Evolutionary conservation across 75 land plant genomes (phyloP).

Genomic region (Pinus taeda): DNA sequence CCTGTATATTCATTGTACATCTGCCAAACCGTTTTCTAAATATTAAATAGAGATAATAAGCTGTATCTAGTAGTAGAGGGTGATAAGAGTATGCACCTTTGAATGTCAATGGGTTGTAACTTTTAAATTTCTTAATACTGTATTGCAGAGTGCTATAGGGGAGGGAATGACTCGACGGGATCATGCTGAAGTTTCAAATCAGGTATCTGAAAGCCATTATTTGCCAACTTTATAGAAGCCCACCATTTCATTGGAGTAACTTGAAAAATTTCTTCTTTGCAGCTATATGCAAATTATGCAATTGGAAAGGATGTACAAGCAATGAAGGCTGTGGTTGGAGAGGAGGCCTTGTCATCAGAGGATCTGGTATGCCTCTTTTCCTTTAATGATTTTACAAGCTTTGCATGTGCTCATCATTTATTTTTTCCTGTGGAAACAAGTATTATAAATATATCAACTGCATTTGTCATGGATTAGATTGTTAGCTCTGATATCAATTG

Average conservation of each 20-base stretch:
- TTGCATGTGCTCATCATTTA: too few relatives aligned
- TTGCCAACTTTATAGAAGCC: not conserved
- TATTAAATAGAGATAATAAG: not conserved
- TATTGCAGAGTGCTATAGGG: conserved; percentile 96
- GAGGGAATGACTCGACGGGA: conserved; percentile 99
- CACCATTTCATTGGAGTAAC: not conserved
- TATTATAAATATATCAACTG: not conserved
- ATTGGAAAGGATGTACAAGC: conserved; percentile 99
- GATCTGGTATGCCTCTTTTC: conserved; percentile 57
- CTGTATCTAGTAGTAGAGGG: not conserved
- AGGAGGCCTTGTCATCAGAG: conserved; percentile 97
- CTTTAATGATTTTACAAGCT: too few relatives aligned
- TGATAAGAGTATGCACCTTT: not conserved
- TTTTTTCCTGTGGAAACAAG: not conserved
- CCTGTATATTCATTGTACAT: not conserved
- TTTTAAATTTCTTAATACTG: not conserved
- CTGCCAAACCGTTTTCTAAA: not conserved
- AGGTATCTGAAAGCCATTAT: conserved; percentile 36
- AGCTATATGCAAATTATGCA: conserved; percentile 99
- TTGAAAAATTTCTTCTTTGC: conserved; percentile 8
- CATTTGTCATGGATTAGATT: not conserved
- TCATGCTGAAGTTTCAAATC: conserved; percentile 97
- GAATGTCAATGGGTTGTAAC: not conserved
- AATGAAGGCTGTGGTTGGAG: conserved; percentile 99
- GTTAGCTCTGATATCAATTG: not conserved